These are phyloP conservation scores for Rhizophagus clarus DNA, from an alignment of 192 early-diverging fungal genomes.

Conservation along the genomic window DNA sequence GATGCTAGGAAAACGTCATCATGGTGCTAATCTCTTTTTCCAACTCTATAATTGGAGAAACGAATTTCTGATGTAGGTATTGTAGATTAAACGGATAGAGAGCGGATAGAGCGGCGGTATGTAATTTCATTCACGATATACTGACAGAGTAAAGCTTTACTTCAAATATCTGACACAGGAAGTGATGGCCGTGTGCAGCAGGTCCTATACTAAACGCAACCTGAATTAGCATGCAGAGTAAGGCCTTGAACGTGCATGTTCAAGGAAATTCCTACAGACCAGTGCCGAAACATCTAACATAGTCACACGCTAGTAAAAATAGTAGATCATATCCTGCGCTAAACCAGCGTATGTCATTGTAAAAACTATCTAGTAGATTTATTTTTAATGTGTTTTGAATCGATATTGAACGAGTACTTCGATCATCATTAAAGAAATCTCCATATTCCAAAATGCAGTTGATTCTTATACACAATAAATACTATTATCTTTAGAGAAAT, in stretches of 20 bases:
- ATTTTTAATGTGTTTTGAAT: slow-evolving; percentile 25
- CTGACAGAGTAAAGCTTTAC: slow-evolving; percentile 13
- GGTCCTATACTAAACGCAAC: slow-evolving; percentile 12
- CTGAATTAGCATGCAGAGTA: slow-evolving; percentile 22
- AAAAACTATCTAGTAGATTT: too few relatives aligned
- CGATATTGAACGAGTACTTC: slow-evolving; percentile 26
- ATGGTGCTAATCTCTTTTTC: neutral
- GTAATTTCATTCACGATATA: slow-evolving; percentile 5
- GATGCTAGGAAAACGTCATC: slow-evolving; percentile 6
- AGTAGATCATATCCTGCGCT: neutral
- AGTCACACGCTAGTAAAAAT: neutral
- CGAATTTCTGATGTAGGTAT: neutral
- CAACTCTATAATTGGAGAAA: too few relatives aligned
- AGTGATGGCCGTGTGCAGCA: slow-evolving; percentile 21
- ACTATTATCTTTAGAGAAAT: too few relatives aligned
- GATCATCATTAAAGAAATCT: too few relatives aligned
- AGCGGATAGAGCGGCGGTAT: too few relatives aligned
- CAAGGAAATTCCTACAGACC: slow-evolving; percentile 5
- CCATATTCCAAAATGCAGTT: too few relatives aligned
- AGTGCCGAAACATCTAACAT: slow-evolving; percentile 16
- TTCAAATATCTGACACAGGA: too few relatives aligned
- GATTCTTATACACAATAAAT: too few relatives aligned
- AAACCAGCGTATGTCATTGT: too few relatives aligned
- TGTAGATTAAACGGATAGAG: too few relatives aligned
- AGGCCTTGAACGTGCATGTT: slow-evolving; percentile 23